Base-by-base conservation (phyloP, 2,329 filamentous ascomycete genomes). In the Aulographum hederae region DNA sequence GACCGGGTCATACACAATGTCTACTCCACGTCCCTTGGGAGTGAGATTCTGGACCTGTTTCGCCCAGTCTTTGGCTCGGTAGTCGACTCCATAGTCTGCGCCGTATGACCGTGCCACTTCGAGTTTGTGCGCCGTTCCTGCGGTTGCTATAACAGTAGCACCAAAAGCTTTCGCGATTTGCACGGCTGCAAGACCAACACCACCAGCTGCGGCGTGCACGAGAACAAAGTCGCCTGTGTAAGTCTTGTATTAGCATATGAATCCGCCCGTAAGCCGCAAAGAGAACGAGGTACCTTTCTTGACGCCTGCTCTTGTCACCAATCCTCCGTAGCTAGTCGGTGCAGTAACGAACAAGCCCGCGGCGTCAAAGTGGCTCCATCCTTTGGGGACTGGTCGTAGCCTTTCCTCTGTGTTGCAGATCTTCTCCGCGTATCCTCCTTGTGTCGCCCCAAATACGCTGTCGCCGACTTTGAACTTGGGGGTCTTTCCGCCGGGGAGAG, bases 1-100 rank as follows among this genome's bases (percentile, higher is more conserved):
- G 1, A 95, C 86, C 10, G 86, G 84, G 52, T 95, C 86, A 57
- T 82, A 95, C 15, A 95, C 85, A 32, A 95, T 81, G 53, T 95
- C 85, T 13, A 93, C 85, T 8, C 84, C 73, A 27, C 63, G 58
- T 2, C 68, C 68, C 38, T 72, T 69, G 0, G 79, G 80, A 4
- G 78, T 86, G 36, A 95, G 54, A 42, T 69, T 72, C 58, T 79
- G 79, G 30, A 94, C 82, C 37, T 72, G 53, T 38, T 72, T 61
- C 2, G 69, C 65, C 69, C 69, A 75, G 33, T 63, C 57, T 2
- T 61, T 48, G 38, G 77, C 63, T 13, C 64, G 64, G 54, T 94
- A 94, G 52, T 86, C 72, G 36, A 95, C 53, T 3, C 69, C 69
- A 50, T 86, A 72, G 54, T 95, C 85, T 2, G 86, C 86, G 18